Conservation (phyloP, 2,329 filamentous ascomycete genomes). For the Fusarium irregulare region DNA sequence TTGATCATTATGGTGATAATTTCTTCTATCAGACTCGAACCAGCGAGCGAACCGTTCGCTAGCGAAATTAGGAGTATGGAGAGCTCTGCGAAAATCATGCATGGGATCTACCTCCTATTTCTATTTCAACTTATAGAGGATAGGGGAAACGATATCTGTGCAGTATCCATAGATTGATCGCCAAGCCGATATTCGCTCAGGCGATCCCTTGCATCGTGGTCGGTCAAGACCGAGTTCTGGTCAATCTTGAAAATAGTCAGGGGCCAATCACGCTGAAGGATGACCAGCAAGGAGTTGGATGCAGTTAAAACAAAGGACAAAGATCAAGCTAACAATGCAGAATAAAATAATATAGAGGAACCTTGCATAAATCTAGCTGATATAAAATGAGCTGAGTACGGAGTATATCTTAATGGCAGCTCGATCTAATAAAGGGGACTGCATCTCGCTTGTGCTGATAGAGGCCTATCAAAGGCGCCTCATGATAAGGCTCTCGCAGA, state of each 20-base stretch:
- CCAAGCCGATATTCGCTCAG: slow-evolving; percentile 2
- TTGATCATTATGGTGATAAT: neutral
- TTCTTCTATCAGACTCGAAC: neutral
- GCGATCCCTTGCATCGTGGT: slow-evolving; percentile 15
- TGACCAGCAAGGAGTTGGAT: slow-evolving; percentile 12
- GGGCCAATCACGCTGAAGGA: slow-evolving; percentile 24
- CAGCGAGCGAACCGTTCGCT: neutral
- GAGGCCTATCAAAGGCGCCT: slow-evolving; percentile 1
- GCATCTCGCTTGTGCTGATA: slow-evolving; percentile 9
- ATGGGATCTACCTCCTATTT: slow-evolving; percentile 12
- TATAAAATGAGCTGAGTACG: neutral
- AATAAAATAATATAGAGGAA: neutral
- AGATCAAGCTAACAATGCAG: neutral
- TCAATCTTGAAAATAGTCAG: neutral
- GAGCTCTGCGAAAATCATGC: slow-evolving; percentile 2
- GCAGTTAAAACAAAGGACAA: slow-evolving; percentile 7
- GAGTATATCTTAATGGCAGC: neutral
- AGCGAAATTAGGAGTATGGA: neutral
- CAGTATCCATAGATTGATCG: neutral
- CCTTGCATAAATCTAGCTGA: neutral
- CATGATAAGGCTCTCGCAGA: neutral
- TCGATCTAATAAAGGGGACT: slow-evolving; percentile 3
- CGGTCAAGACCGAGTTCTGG: slow-evolving; percentile 18
- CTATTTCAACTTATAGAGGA: slow-evolving; percentile 1
- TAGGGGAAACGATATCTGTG: slow-evolving; percentile 1